Conservation (phyloP, 441 rosid genomes). For the Theobroma grandiflorum region DNA sequence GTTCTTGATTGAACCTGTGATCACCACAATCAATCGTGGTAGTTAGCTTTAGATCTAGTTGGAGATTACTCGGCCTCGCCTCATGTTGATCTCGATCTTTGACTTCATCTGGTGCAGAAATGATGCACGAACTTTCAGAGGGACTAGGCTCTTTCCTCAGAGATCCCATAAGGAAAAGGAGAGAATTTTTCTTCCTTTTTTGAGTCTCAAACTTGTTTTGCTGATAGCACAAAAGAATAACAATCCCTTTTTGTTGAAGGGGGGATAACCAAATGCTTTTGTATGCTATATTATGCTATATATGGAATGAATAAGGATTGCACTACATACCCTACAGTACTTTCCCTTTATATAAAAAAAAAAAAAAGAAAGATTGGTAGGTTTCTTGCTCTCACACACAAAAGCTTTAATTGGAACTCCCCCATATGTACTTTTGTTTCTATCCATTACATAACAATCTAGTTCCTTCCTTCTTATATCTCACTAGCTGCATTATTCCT, state of each 20-base stretch:
- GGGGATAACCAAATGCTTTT: conserved; percentile 33
- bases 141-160: conserved; percentile 41
- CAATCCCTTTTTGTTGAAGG: conserved; percentile 18
- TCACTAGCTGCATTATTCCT: not conserved
- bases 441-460: not conserved
- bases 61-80: conserved; percentile 29
- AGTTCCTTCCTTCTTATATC: not conserved
- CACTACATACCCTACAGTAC: conserved; percentile 14
- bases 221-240: conserved; percentile 28
- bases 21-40: conserved; percentile 32
- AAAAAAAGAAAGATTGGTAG: conserved; percentile 16
- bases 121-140: conserved; percentile 41
- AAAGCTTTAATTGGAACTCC: conserved; percentile 21
- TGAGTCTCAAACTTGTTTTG: conserved; percentile 26
- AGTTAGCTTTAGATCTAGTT: conserved; percentile 48
- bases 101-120: conserved; percentile 40
- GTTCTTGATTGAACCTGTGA: conserved; percentile 58
- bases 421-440: conserved; percentile 10
- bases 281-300: conserved; percentile 23
- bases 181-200: not conserved
- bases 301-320: conserved; percentile 25
- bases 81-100: conserved; percentile 34
- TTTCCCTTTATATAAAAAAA: not conserved
- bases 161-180: conserved; percentile 42
- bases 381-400: conserved; percentile 28